Conservation (phyloP, 768 basidiomycete species). For the Trametopsis cervina region DNA sequence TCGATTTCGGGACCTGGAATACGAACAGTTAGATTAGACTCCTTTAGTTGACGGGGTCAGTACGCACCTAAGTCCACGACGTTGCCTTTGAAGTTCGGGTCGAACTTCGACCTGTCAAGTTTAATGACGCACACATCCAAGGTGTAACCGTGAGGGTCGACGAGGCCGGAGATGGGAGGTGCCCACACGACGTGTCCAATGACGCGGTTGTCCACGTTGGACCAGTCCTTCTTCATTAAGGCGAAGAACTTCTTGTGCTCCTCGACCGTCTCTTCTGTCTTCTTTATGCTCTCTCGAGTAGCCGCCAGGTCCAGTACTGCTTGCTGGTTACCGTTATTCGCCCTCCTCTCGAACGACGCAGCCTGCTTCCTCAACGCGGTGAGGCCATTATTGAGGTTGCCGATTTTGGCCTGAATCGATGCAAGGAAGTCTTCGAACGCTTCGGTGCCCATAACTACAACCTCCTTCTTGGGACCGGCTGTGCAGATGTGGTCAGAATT, state of each 20-base stretch:
- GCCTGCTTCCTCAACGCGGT: constrained; percentile 15
- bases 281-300: constrained; percentile 8
- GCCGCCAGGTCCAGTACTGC: constrained; percentile 10
- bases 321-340: constrained; percentile 13
- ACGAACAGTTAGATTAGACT: constrained; percentile 19
- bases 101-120: constrained; percentile 32
- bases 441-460: constrained; percentile 20
- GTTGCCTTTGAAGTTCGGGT: constrained; percentile 26
- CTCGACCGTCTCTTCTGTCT: constrained; percentile 13
- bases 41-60: constrained; percentile 20
- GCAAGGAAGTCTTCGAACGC: constrained; percentile 19
- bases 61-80: constrained; percentile 31
- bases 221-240: constrained; percentile 28
- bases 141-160: constrained; percentile 27
- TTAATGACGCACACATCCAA: constrained; percentile 33
- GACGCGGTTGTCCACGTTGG: constrained; percentile 25
- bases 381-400: constrained; percentile 15
- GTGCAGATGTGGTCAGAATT: constrained; percentile 14
- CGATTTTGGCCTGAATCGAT: constrained; percentile 21
- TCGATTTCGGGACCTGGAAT: constrained; percentile 17
- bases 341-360: constrained; percentile 14
- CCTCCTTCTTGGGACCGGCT: constrained; percentile 22
- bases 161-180: constrained; percentile 27
- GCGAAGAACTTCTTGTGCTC: constrained; percentile 28
- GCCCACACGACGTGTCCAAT: constrained; percentile 34